phyloP scores from a whole-genome alignment of 164 flowering plant genomes.

The Dillenia turbinata region DNA sequence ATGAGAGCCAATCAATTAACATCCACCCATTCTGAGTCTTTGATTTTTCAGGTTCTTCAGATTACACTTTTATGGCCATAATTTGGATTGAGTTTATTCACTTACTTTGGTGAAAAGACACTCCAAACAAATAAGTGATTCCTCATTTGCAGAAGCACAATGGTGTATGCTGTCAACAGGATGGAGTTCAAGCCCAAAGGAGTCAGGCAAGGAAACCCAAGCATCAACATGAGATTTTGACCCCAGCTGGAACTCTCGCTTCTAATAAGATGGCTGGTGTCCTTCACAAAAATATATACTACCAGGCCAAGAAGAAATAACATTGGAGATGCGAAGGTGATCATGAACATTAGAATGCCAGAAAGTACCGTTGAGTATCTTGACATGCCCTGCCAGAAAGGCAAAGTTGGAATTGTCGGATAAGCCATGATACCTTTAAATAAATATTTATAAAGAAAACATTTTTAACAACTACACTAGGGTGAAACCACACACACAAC shows the following conservation, averaged over 20 bases:
- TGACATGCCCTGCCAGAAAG: constrained; percentile 68
- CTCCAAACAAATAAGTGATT: constrained; percentile 96
- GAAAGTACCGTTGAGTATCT: constrained; percentile 78
- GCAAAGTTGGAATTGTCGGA: constrained; percentile 2
- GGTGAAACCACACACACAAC: too few relatives aligned
- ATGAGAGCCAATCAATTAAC: too few relatives aligned
- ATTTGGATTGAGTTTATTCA: not conserved
- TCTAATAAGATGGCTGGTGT: constrained; percentile 6
- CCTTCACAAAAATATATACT: constrained; percentile 45
- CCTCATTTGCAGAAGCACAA: constrained; percentile 83
- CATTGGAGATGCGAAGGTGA: constrained; percentile 86
- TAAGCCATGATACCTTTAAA: constrained; percentile 1
- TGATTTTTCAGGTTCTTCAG: too few relatives aligned
- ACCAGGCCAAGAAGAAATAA: constrained; percentile 59
- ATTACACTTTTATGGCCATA: too few relatives aligned
- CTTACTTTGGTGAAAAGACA: constrained; percentile 98
- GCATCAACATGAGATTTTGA: constrained; percentile 36
- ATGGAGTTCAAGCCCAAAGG: constrained; percentile 81
- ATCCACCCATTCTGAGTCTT: too few relatives aligned
- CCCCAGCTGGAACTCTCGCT: constrained; percentile 27
- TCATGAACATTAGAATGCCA: constrained; percentile 81
- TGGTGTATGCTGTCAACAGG: constrained; percentile 59
- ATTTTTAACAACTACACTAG: too few relatives aligned
- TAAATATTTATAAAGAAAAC: not conserved
- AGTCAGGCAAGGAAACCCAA: constrained; percentile 72